Conservation (phyloP, 306 rosid species). For the Quercus wislizeni region DNA sequence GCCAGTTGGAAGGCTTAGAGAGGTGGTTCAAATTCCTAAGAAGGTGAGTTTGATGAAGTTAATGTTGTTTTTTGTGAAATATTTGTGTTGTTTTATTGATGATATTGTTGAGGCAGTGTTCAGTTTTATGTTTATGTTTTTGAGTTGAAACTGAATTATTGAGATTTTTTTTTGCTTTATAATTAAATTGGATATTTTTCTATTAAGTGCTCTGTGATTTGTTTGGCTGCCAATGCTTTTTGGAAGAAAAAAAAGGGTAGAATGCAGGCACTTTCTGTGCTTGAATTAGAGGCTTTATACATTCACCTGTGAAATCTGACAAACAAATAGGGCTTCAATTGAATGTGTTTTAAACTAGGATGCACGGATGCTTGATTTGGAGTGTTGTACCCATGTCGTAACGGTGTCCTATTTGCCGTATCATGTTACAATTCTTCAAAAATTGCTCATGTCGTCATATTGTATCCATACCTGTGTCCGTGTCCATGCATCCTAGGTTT, state of each 20-base stretch:
- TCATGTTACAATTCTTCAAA: no score
- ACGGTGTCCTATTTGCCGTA: no score
- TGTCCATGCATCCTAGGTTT: neutral
- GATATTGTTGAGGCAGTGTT: neutral
- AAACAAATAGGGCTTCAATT: neutral
- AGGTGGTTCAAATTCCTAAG: slow-evolving; percentile 75
- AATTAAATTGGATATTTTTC: neutral
- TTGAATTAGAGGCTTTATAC: neutral
- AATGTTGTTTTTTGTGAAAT: neutral
- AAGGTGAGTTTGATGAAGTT: slow-evolving; percentile 41
- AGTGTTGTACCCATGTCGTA: no score
- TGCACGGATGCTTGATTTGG: no score
- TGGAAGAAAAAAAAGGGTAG: neutral
- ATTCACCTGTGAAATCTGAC: neutral
- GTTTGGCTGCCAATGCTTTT: no score
- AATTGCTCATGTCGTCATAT: no score
- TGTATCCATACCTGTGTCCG: no score
- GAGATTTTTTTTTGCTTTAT: neutral
- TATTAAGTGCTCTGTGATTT: neutral
- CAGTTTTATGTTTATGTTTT: neutral
- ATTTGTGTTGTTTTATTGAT: neutral
- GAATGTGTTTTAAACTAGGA: neutral
- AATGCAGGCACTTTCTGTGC: neutral
- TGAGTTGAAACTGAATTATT: neutral
- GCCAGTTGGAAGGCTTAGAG: slow-evolving; percentile 74